Evolutionary conservation across 2,329 filamentous ascomycete species (phyloP), one percentile per base, ranked within the genome.

Genomic region (Nannizziopsis arthrosporioides): DNA sequence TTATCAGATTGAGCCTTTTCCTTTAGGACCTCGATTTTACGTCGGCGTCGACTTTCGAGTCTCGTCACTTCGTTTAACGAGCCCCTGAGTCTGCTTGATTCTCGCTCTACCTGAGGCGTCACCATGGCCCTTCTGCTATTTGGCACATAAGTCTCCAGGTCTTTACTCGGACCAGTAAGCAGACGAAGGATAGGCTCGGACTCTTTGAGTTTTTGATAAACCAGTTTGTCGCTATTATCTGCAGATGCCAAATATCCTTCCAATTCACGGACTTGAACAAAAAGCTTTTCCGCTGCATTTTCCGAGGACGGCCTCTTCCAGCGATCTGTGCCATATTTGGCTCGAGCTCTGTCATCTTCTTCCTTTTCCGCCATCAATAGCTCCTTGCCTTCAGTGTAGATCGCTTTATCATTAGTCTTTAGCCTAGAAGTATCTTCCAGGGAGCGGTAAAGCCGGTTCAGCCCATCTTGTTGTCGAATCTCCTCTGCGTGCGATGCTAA

Each of bases 401-500:
- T 76, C 0, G 80, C 76, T 47, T 81, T 71, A 60, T 95, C 88
- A 42, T 81, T 84, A 1, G 80, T 73, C 56, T 92, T 86, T n/a
- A 98, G 71, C 64, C 90, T 94, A 42, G 89, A 82, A 1, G 89
- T 94, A 55, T 96, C 90, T 4, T 85, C 81, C 53, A 96, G 85
- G 4, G 85, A 87, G 46, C 81, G 77, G 45, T 85, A 78, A 0
- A 96, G 69, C 22, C 85, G 75, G 48, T 83, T 80, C 30, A 94
- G 71, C 0, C 87, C 90, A 59, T 94, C 88, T 48, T 89, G 85
- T 62, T 96, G 90, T 15, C 89, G 77, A 42, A 98, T 83, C 61
- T 96, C 92, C 61, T 96, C 90, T 0, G 90, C 90, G 57, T 95
- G 92, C 17, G 92, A 85, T 2, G 88, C 77, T 1, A 98, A 68